Base-by-base conservation (phyloP, 1,284 basidiomycete genomes). In the Rhodotorula sp. region DNA sequence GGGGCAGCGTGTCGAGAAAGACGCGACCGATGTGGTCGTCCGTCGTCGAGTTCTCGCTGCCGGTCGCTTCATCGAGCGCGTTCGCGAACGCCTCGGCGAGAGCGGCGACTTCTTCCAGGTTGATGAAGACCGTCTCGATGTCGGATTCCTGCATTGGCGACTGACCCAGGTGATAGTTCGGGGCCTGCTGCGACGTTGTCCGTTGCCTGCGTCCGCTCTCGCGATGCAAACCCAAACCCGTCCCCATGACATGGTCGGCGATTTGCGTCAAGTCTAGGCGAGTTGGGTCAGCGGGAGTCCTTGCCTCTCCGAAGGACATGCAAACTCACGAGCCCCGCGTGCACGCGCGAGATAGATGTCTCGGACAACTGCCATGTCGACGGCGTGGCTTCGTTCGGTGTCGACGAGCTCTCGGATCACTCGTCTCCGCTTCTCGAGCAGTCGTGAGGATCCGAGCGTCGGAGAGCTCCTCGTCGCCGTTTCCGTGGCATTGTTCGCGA, bases 341-440 rank as follows among this genome's bases (percentile, higher is more conserved):
- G 82, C 82, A 16, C 79, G 75, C 1, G 79, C 78, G 43, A 83
- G 76, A 68, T 81, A 83, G 64, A 83, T 76, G 66, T 82, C 81
- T 5, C 80, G 77, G 0, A 81, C 77, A 6, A 83, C 79, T 1
- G 77, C 79, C 60, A 83, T 78, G 64, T 83, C 82, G 18, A 78
- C 74, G 1, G 81, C 82, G 61, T 81, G 82, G 2, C 75, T 75
- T 19, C 68, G 69, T 69, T 83, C 82, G 0, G 82, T 82, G 34
- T 76, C 73, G 64, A 78, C 55, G 0, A 79, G 73, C 66, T 83
- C 82, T 26, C 78, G 71, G 61, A 83, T 77, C 3, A 79, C 77
- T 55, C 80, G 72, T 60, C 73, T 69, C 18, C 81, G 77, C 75
- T 79, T 81, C 50, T 79, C 75, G 14, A 77, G 66, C n/a, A 72